Evolutionary conservation across 495 filamentous ascomycete species (phyloP).

Genomic region (Parathielavia appendiculata): DNA sequence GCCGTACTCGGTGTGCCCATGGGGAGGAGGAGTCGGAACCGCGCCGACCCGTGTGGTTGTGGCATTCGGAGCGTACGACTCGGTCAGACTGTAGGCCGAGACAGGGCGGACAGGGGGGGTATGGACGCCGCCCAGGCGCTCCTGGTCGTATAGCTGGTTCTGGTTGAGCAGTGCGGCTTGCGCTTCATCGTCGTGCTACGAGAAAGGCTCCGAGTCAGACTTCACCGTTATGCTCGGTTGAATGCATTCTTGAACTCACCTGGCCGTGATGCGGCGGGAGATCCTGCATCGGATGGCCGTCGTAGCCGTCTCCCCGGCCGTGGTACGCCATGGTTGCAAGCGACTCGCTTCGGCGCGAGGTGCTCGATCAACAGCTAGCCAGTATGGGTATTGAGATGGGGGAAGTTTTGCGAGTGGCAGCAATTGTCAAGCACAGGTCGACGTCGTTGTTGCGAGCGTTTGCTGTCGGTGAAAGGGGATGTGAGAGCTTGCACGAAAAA

Average conservation of each 20-base stretch:
- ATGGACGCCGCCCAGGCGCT: constrained; percentile 53
- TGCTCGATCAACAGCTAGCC: neutral
- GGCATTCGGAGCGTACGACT: constrained; percentile 71
- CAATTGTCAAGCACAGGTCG: neutral
- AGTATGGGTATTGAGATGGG: neutral
- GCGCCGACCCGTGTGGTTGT: constrained; percentile 41
- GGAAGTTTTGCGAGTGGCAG: neutral
- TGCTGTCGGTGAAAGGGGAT: neutral
- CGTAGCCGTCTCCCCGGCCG: constrained; percentile 47
- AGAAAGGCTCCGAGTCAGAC: constrained; percentile 6
- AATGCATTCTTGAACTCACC: constrained; percentile 42
- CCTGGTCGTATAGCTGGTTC: constrained; percentile 64
- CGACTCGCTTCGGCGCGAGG: constrained; percentile 18
- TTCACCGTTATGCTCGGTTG: neutral
- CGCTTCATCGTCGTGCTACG: constrained; percentile 68
- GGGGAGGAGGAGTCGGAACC: constrained; percentile 36
- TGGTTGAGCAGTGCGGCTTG: constrained; percentile 67
- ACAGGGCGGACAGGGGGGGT: constrained; percentile 46
- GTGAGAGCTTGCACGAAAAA: constrained; percentile 7
- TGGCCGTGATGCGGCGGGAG: constrained; percentile 50
- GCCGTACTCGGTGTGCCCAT: constrained; percentile 38
- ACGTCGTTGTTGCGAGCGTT: neutral
- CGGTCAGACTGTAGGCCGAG: constrained; percentile 80
- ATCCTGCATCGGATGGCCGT: constrained; percentile 64
- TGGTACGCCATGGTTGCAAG: constrained; percentile 45